phyloP scores from a whole-genome alignment of 2,329 filamentous ascomycete species.

The Tothia fuscella region DNA sequence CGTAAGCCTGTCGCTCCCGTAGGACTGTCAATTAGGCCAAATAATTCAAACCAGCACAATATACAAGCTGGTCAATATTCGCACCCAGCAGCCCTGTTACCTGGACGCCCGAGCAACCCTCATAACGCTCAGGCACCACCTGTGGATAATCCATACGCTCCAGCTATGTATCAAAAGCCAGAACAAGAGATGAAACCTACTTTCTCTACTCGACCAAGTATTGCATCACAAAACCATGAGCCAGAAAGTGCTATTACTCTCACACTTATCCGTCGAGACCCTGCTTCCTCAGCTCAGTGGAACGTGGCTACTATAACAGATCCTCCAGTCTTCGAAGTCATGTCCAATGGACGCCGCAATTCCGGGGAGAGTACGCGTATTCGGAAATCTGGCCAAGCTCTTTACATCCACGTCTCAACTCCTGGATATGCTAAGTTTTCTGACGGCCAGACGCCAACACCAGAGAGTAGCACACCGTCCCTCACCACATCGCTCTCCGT shows the following conservation, averaged over 20 bases:
- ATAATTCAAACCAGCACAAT: neutral
- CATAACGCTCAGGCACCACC: neutral
- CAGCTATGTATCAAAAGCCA: too few relatives aligned
- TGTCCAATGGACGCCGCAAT: constrained; percentile 18
- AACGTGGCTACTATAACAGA: constrained; percentile 38
- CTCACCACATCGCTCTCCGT: constrained; percentile 17
- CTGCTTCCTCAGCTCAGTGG: constrained; percentile 37
- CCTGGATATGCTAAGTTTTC: constrained; percentile 45
- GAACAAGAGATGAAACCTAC: neutral
- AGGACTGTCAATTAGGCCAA: neutral
- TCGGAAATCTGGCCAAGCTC: constrained; percentile 13
- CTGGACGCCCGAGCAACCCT: neutral
- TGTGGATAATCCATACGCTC: neutral
- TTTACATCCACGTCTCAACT: constrained; percentile 22
- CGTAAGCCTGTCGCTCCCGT: neutral
- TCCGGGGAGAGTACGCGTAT: neutral
- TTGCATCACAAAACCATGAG: neutral
- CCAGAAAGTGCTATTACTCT: neutral
- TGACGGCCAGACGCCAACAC: neutral
- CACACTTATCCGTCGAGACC: constrained; percentile 39
- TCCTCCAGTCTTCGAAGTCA: constrained; percentile 31
- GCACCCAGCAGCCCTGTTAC: neutral
- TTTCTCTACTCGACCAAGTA: neutral
- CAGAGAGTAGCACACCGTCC: neutral
- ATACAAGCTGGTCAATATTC: neutral